Evolutionary conservation across 2,329 filamentous ascomycete species (phyloP).

Genomic region (Simplicillium sp.): DNA sequence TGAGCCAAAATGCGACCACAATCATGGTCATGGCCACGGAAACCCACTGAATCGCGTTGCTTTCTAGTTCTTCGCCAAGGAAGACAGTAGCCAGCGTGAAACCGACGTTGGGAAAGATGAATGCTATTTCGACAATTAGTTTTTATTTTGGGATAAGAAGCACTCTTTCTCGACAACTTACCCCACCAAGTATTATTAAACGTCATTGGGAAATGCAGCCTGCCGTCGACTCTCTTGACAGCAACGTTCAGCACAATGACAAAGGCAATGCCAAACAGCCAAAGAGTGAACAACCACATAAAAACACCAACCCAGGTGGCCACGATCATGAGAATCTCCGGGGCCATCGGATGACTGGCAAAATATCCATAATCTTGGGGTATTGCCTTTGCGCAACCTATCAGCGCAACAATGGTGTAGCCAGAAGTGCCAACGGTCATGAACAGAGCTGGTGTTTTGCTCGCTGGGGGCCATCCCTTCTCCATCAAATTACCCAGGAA

Average conservation of each 20-base stretch:
- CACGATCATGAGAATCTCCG: conserved; percentile 13
- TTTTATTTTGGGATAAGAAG: neutral
- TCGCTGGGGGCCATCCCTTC: conserved; percentile 15
- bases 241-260: conserved; percentile 11
- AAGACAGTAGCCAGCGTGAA: conserved; percentile 1
- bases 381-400: conserved; percentile 14
- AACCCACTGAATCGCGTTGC: neutral
- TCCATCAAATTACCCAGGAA: conserved; percentile 17
- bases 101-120: conserved; percentile 1
- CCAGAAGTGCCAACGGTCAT: conserved; percentile 14
- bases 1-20: neutral
- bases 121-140: neutral
- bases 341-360: conserved; percentile 12
- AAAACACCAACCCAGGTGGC: conserved; percentile 15
- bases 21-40: neutral
- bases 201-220: neutral
- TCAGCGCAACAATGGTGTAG: conserved; percentile 15
- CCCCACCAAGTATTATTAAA: conserved; percentile 5
- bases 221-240: neutral
- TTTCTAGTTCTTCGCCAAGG: conserved; percentile 1
- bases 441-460: conserved; percentile 17
- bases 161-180: neutral
- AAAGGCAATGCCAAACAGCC: conserved; percentile 16
- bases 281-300: conserved; percentile 17
- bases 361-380: conserved; percentile 16